Evolutionary conservation across 2,329 filamentous ascomycete species (phyloP).

Genomic region (Claviceps maximensis): DNA sequence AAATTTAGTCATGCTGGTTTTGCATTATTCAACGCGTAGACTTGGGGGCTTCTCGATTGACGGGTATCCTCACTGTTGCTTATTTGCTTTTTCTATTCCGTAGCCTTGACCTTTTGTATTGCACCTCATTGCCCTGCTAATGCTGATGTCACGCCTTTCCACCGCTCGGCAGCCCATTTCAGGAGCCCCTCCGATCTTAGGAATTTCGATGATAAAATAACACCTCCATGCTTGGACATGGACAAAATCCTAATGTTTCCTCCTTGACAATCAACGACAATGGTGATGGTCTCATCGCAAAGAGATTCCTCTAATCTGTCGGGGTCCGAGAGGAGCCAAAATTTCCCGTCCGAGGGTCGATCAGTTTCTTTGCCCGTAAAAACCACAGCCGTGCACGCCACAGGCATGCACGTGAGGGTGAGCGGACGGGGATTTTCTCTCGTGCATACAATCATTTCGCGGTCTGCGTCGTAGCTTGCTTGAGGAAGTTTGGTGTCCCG

Average conservation of each 20-base stretch:
- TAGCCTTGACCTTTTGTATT: constrained; percentile 11
- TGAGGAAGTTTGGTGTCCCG: constrained; percentile 62
- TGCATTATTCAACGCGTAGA: neutral
- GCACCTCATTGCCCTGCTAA: constrained; percentile 13
- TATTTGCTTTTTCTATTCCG: constrained; percentile 2
- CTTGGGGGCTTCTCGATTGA: too few species aligned
- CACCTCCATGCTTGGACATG: constrained; percentile 76
- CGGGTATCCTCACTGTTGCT: neutral
- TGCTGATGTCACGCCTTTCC: constrained; percentile 22
- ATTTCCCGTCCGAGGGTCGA: constrained; percentile 30
- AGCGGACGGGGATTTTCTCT: constrained; percentile 42
- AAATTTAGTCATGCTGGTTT: neutral
- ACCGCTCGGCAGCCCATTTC: constrained; percentile 20
- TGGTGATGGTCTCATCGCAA: constrained; percentile 69
- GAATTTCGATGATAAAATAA: constrained; percentile 49
- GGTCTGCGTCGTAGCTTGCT: constrained; percentile 74
- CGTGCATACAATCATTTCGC: constrained; percentile 66
- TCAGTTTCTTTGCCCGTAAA: constrained; percentile 53
- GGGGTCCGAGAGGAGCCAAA: constrained; percentile 76
- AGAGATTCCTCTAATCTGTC: constrained; percentile 81
- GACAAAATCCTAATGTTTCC: constrained; percentile 46
- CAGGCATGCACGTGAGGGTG: constrained; percentile 50
- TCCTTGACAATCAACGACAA: constrained; percentile 57
- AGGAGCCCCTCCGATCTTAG: constrained; percentile 50
- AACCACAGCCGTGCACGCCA: constrained; percentile 66